Evolutionary conservation across 306 rosid genomes (phyloP), one percentile per base, ranked within the genome.

Genomic region (Castanopsis chinensis): DNA sequence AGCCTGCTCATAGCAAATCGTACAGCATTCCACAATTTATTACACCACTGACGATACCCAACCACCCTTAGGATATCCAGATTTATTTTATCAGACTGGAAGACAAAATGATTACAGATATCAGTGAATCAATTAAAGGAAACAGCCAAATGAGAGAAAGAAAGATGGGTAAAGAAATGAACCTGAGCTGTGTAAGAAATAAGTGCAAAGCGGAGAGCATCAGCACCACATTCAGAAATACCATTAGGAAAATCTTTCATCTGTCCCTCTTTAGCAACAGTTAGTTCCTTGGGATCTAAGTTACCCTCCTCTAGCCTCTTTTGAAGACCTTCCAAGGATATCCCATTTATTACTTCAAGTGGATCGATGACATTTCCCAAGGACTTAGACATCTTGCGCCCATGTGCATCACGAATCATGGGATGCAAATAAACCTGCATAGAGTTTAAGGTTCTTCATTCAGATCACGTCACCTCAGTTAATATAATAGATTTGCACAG

Each of bases 381-480:
- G 54, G 99, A 95, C 87, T 93, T 95, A 35, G 98, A 93, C 99
- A 93, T 95, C 89, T 95, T 93, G 75, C 97, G 98, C 19, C 98
- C 99, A 83, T 90, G 99, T 21, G 99, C 99, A 90, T 95, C 99
- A 45, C 98, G 99, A 82, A 91, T 82, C 98, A 93, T 91, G n/a
- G 97, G 98, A 81, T 95, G 99, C 85, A 95, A 87, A 90, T 95
- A 93, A 81, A 93, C 85, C 99, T 95, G 89, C 80, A 81, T 33
- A 58, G 56, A 57, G 53, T 80, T 79, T 69, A 67, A n/a, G 73
- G 20, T 55, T 58, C 64, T 61, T 74, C 55, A 13, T 60, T 76
- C 60, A 59, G 72, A 67, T n/a, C 15, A 1, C 2, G 4, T 35
- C 51, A 5, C 27, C 72, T 9, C 52, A 67, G 25, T 33, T 7